phyloP scores from a whole-genome alignment of 2,329 filamentous ascomycete genomes.

The Sclerotinia trifoliorum region DNA sequence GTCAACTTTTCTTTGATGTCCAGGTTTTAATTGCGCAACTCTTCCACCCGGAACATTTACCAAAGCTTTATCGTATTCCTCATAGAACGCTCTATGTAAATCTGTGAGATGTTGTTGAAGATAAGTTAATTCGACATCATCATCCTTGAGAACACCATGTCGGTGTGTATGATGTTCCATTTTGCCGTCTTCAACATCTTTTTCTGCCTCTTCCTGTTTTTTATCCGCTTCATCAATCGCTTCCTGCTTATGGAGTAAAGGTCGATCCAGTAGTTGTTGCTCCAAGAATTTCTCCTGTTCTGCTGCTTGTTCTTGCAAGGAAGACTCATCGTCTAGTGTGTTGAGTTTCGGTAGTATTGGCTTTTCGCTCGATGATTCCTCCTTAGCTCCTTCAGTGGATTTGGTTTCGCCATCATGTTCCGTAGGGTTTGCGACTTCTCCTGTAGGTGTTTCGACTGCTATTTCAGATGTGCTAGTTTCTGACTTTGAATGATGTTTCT shows the following conservation, averaged over 20 bases:
- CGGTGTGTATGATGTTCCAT: constrained; percentile 43
- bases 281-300: constrained; percentile 86
- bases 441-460: constrained; percentile 15
- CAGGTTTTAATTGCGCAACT: constrained; percentile 42
- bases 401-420: not conserved
- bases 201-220: constrained; percentile 45
- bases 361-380: constrained; percentile 23
- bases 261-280: constrained; percentile 84
- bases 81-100: constrained; percentile 79
- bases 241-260: constrained; percentile 88
- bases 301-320: constrained; percentile 72
- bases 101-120: constrained; percentile 73
- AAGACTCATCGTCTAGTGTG: constrained; percentile 66
- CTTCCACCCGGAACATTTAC: constrained; percentile 43
- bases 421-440: constrained; percentile 8
- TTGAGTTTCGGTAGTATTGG: constrained; percentile 29
- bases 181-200: constrained; percentile 42
- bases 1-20: constrained; percentile 45
- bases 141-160: constrained; percentile 81
- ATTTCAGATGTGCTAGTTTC: constrained; percentile 18
- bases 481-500: constrained; percentile 27
- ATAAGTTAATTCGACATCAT: constrained; percentile 77
- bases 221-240: constrained; percentile 84
- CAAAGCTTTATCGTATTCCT: constrained; percentile 67
- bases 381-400: not conserved